Base-by-base conservation (phyloP, 2,329 filamentous ascomycete genomes). In the Trichoderma sp. region DNA sequence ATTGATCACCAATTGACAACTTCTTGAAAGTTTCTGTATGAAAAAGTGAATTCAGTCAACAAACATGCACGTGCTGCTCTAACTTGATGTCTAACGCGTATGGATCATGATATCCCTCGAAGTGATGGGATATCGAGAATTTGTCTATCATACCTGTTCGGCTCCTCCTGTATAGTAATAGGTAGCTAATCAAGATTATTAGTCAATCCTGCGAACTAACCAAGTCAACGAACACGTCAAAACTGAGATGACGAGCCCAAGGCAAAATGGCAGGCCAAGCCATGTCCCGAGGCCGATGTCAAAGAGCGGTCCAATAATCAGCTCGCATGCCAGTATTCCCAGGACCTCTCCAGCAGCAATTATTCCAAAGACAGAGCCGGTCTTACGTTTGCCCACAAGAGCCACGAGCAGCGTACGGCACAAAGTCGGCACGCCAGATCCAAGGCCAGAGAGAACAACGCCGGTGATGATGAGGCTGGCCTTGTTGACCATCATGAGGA, bases 351-450 rank as follows among this genome's bases (percentile, higher is more conserved):
- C 71, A n/a, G 71, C 68, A 14, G 72, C 75, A 24, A 77, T 59
- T 14, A 75, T 54, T 5, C 74, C 72, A 60, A 77, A 75, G 11
- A 75, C 11, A n/a, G 69, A 69, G 5, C 75, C 75, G 4, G 69
- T 70, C 28, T 67, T 66, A 14, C 72, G 65, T 32, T 73, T 67
- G 8, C 68, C 66, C 10, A 68, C 37, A 21, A 65, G 28, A 8
- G 68, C 66, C 14, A 75, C 69, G 26, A 77, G 49, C 70, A 77
- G 74, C 16, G 74, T 68, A 11, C 75, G 74, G 51, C 74, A 74
- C 5, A 77, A 59, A 28, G 69, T 74, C 32, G 75, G 73, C 8
- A 76, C 37, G 6, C 74, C 75, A 2, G 75, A 76, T 3, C 73
- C 73, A 1, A 76, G 68, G 13, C 72, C 73, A 4, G 73, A 72